Conservation (phyloP, 2,329 filamentous ascomycete genomes). For the Alternaria brassicae region DNA sequence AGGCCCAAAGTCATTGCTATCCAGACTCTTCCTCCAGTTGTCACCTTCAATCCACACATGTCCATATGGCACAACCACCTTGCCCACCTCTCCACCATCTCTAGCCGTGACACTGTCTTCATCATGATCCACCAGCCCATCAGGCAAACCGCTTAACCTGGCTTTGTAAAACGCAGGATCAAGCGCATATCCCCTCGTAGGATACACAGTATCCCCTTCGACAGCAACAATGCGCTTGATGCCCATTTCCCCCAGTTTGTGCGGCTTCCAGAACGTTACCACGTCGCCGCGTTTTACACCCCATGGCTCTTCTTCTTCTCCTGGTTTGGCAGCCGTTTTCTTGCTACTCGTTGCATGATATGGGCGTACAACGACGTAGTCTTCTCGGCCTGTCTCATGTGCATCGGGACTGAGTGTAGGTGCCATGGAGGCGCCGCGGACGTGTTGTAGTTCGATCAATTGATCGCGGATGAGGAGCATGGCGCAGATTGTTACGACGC, state of each 20-base stretch:
- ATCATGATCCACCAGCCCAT: slow-evolving; percentile 38
- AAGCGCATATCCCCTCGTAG: slow-evolving; percentile 55
- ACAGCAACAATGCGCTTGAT: slow-evolving; percentile 86
- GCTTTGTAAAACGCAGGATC: slow-evolving; percentile 28
- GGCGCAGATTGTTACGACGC: slow-evolving; percentile 22
- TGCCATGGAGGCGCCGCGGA: slow-evolving; percentile 55
- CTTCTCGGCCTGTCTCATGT: slow-evolving; percentile 49
- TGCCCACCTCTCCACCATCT: slow-evolving; percentile 26
- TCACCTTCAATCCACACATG: slow-evolving; percentile 98
- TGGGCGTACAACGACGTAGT: slow-evolving; percentile 50
- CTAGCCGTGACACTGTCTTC: slow-evolving; percentile 21
- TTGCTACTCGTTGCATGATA: slow-evolving; percentile 1
- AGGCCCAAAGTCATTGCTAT: slow-evolving; percentile 92
- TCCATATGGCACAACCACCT: slow-evolving; percentile 73
- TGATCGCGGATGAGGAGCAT: slow-evolving; percentile 52
- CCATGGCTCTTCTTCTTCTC: neutral
- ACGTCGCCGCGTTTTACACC: slow-evolving; percentile 54
- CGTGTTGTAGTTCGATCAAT: slow-evolving; percentile 45
- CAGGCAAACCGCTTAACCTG: slow-evolving; percentile 31
- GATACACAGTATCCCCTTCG: slow-evolving; percentile 75
- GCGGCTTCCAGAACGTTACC: slow-evolving; percentile 61
- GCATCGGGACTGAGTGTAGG: slow-evolving; percentile 55
- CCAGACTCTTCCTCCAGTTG: slow-evolving; percentile 72
- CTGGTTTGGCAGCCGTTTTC: neutral
- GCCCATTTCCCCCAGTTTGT: slow-evolving; percentile 70